Evolutionary conservation across 345 rosid genomes (phyloP), one percentile per base, ranked within the genome.

Genomic region (Eucalyptus leucophloia): DNA sequence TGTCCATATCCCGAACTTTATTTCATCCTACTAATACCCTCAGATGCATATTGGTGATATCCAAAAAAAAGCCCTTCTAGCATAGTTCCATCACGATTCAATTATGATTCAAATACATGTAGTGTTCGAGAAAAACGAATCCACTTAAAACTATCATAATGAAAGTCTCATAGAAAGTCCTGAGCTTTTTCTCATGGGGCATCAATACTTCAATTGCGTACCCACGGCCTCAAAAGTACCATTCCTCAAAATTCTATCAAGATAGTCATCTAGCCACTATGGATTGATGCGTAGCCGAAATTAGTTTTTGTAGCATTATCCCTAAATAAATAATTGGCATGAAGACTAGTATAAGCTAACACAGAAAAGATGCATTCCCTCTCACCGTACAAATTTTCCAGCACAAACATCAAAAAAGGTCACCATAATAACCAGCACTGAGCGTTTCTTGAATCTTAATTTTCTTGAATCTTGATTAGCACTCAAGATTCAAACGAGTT

Each of bases 1-100:
- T 18, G 6, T 32, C 24, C 21, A 5, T 32, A 34, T 18, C 24
- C 13, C 4, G 0, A 32, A 69, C 81, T 69, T 32, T 9, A 69
- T 69, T 69, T n/a, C 37, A 3, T 34, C 45, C 14, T 72, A 37
- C 37, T 32, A 19, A 37, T 72, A 19, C 15, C 7, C 44, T 19
- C 2, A 69, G 0, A 15, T 32, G 18, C 4, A 2, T 18, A 32
- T 8, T 10, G 23, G 12, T 8, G 45, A 34, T 21, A 56, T 30
- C 45, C 4, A 9, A 72, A 72, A 18, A 10, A 15, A 34, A 15
- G 12, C 49, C 82, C 44, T 34, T 72, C 72, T 16, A 28, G 17
- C 37, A 65, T 8, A 30, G 9, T 60, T 60, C n/a, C 14, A 30
- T 28, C 67, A 26, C 4, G 2, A 60, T 60, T 56, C 62, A 56